Evolutionary conservation across 2,329 filamentous ascomycete genomes (phyloP).

Genomic region (Fusarium sp.): DNA sequence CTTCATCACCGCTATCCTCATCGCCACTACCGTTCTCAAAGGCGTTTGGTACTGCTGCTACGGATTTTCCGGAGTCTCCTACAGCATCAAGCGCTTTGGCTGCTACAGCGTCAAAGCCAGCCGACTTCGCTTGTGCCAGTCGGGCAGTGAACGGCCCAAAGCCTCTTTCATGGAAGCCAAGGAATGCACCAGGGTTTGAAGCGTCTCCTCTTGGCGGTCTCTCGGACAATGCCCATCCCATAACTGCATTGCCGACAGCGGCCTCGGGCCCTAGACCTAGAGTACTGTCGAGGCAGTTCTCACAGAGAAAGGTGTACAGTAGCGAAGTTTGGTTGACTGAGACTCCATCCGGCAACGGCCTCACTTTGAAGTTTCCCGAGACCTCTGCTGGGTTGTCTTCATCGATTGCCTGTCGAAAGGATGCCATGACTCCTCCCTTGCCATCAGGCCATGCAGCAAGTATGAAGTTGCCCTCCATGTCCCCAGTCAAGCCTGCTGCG

Average conservation of each 20-base stretch:
- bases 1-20: background rate
- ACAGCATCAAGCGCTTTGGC: constrained; percentile 1
- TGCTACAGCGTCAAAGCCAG: background rate
- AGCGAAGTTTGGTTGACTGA: constrained; percentile 1
- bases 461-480: constrained; percentile 18
- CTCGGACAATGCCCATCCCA: constrained; percentile 3
- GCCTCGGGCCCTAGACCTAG: background rate
- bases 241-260: constrained; percentile 1
- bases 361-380: constrained; percentile 5
- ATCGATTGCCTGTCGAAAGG: constrained; percentile 9
- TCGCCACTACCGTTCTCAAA: constrained; percentile 1
- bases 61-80: background rate
- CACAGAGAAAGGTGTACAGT: constrained; percentile 7
- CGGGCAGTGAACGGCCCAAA: background rate
- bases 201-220: background rate
- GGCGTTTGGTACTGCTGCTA: background rate
- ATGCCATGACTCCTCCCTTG: constrained; percentile 16
- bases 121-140: background rate
- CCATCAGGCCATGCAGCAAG: constrained; percentile 5
- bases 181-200: background rate
- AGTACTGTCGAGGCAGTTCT: constrained; percentile 5
- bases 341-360: constrained; percentile 1
- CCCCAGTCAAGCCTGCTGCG: constrained; percentile 4
- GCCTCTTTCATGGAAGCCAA: constrained; percentile 1
- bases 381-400: constrained; percentile 1